Evolutionary conservation across 202 grass and related monocot species (phyloP).

Genomic region (Saccharum hybrid): DNA sequence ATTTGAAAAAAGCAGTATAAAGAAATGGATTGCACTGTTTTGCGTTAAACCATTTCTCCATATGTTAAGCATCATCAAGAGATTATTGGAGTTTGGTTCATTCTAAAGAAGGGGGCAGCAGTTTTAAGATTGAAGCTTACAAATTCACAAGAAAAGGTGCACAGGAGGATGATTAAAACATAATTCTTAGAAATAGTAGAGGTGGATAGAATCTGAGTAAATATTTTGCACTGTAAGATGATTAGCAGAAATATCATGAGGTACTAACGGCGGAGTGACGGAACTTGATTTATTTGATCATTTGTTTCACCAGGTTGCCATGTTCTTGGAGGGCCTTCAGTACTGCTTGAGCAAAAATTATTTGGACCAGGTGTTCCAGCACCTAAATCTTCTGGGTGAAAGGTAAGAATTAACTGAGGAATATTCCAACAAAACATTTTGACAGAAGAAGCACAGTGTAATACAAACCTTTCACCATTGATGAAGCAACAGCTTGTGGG

Average conservation of each 20-base stretch:
- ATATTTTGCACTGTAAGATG: conserved; percentile 27
- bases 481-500: conserved; percentile 59
- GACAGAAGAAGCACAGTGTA: conserved; percentile 8
- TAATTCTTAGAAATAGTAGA: conserved; percentile 30
- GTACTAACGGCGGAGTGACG: conserved; percentile 69
- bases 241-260: conserved; percentile 47
- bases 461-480: conserved; percentile 64
- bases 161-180: conserved; percentile 18
- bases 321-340: conserved; percentile 53
- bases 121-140: conserved; percentile 31
- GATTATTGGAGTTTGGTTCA: conserved; percentile 11
- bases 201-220: conserved; percentile 9
- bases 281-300: conserved; percentile 79
- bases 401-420: conserved; percentile 37
- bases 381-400: conserved; percentile 63
- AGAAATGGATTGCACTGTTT: conserved; percentile 8
- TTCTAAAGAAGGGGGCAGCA: conserved; percentile 12
- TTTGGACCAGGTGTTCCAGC: conserved; percentile 50
- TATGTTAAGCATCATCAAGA: not conserved
- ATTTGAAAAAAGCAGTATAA: not conserved
- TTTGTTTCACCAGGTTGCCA: conserved; percentile 61
- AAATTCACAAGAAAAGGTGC: conserved; percentile 25
- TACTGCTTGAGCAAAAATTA: conserved; percentile 78
- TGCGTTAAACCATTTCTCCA: not conserved
- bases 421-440: conserved; percentile 32